These are phyloP conservation scores for Peziza echinospora DNA, from an alignment of 495 filamentous ascomycete genomes.

Conservation along the genomic window DNA sequence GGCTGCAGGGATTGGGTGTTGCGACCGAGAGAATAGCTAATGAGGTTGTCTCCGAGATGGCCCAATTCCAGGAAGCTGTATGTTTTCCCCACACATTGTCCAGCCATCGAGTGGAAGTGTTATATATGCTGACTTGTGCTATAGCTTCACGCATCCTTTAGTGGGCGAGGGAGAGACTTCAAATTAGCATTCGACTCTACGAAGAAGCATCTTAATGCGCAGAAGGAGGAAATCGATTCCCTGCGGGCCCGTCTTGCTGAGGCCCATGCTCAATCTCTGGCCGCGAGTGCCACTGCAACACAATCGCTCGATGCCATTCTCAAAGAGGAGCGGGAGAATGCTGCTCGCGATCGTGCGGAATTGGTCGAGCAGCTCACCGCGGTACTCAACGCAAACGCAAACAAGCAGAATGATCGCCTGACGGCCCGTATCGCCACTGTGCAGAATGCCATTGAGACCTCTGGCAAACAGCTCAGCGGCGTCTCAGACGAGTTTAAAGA, in stretches of 20 bases:
- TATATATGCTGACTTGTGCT: slow-evolving; percentile 12
- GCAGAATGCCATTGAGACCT: slow-evolving; percentile 37
- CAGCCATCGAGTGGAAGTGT: too few relatives aligned
- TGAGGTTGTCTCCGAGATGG: slow-evolving; percentile 74
- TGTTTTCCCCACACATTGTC: slow-evolving; percentile 3
- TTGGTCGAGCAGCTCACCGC: slow-evolving; percentile 54
- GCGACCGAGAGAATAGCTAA: slow-evolving; percentile 74
- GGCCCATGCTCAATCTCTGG: slow-evolving; percentile 41
- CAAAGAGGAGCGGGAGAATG: slow-evolving; percentile 50
- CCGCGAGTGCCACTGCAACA: slow-evolving; percentile 42
- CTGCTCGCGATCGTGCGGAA: slow-evolving; percentile 48
- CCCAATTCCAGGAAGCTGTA: slow-evolving; percentile 56
- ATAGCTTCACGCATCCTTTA: slow-evolving; percentile 64
- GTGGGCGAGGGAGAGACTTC: slow-evolving; percentile 71
- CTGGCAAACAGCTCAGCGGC: slow-evolving; percentile 39
- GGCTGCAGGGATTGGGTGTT: slow-evolving; percentile 58
- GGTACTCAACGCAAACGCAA: slow-evolving; percentile 51
- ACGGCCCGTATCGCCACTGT: slow-evolving; percentile 37
- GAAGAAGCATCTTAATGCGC: slow-evolving; percentile 45
- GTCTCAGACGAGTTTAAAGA: slow-evolving; percentile 41
- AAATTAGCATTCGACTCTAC: slow-evolving; percentile 66
- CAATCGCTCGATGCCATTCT: slow-evolving; percentile 47
- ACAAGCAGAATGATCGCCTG: slow-evolving; percentile 52
- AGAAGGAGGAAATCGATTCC: slow-evolving; percentile 52
- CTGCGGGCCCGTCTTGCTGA: slow-evolving; percentile 46